Conservation (phyloP, 495 filamentous ascomycete genomes). For the Hypomontagnella monticulosa region DNA sequence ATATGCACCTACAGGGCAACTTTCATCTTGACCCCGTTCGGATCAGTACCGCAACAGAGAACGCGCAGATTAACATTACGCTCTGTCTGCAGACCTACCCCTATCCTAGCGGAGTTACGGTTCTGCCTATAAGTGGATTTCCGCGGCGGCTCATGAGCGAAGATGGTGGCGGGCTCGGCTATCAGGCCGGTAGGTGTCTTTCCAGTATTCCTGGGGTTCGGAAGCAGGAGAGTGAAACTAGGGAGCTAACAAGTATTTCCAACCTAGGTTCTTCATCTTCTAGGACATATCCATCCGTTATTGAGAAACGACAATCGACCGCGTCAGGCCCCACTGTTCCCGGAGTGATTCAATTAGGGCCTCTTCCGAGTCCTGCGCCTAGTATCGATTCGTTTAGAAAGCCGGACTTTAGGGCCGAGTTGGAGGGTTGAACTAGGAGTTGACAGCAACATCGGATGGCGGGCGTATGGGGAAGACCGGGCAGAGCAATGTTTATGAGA, state of each 20-base stretch:
- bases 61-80: conserved; percentile 39
- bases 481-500: no score
- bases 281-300: conserved; percentile 45
- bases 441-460: neutral
- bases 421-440: conserved; percentile 23
- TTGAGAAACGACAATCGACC: conserved; percentile 46
- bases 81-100: conserved; percentile 42
- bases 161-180: conserved; percentile 41
- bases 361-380: conserved; percentile 18
- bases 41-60: conserved; percentile 37
- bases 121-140: conserved; percentile 51
- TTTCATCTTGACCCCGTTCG: conserved; percentile 40
- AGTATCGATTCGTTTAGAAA: conserved; percentile 25
- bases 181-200: conserved; percentile 47
- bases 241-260: conserved; percentile 44
- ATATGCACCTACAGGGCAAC: conserved; percentile 45
- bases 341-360: neutral
- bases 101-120: conserved; percentile 37
- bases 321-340: conserved; percentile 38
- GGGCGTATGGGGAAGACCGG: neutral
- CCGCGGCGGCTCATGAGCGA: conserved; percentile 47
- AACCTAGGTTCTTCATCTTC: conserved; percentile 44
- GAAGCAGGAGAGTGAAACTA: neutral
- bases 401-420: conserved; percentile 25
- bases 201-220: neutral